phyloP scores from a whole-genome alignment of 2,329 filamentous ascomycete species.

The Lasiodiplodia theobromae region DNA sequence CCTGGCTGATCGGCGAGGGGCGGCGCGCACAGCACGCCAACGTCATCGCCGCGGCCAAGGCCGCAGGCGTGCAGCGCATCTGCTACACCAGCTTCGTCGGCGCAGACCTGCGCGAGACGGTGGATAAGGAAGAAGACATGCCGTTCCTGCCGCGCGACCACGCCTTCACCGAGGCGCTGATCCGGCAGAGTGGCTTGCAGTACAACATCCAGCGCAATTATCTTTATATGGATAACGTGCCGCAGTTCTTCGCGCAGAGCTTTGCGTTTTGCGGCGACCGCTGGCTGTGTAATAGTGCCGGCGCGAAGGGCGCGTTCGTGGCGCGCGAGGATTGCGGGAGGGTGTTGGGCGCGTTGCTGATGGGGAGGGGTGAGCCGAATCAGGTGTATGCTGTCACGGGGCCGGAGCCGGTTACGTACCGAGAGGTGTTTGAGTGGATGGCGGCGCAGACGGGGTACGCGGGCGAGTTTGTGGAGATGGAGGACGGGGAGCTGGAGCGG shows the following conservation, averaged over 20 bases:
- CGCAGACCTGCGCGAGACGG: not conserved
- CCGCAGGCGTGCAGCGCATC: not conserved
- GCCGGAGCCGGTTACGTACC: not conserved
- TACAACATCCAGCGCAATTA: constrained; percentile 11
- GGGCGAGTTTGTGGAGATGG: constrained; percentile 13
- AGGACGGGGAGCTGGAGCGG: constrained; percentile 8
- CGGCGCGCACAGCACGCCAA: not conserved
- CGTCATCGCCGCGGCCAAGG: not conserved
- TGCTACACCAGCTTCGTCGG: constrained; percentile 19
- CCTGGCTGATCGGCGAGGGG: constrained; percentile 7
- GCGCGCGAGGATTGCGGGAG: constrained; percentile 11
- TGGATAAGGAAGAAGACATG: not conserved
- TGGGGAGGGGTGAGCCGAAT: constrained; percentile 4
- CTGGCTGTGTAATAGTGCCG: constrained; percentile 1
- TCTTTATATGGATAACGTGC: not conserved
- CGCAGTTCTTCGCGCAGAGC: not conserved
- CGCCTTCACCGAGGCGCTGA: not conserved
- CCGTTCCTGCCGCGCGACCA: constrained; percentile 20
- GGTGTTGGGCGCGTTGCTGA: constrained; percentile 8
- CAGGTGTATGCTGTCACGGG: not conserved
- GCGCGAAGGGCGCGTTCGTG: not conserved
- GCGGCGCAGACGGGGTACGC: constrained; percentile 3
- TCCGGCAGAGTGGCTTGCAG: not conserved
- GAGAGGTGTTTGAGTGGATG: constrained; percentile 16
- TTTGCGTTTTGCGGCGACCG: not conserved